Evolutionary conservation across 176 grass and related monocot genomes (phyloP).

Genomic region (Lolium perenne): DNA sequence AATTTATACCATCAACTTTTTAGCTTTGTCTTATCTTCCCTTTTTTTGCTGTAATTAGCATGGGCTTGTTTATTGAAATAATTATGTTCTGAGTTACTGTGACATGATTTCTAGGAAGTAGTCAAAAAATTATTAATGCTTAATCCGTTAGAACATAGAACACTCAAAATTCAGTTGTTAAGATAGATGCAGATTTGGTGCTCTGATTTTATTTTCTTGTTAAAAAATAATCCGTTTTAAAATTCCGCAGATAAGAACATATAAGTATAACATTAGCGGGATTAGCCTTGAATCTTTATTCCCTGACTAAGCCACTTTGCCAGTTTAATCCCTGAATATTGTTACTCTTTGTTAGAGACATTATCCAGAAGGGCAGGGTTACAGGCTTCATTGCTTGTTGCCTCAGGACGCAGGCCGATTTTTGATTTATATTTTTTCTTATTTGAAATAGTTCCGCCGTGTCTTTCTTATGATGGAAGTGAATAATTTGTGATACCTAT

Average conservation of each 20-base stretch:
- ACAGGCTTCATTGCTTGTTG: neutral
- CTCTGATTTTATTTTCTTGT: neutral
- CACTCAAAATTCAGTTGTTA: conserved; percentile 14
- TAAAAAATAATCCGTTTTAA: neutral
- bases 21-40: neutral
- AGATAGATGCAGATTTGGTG: conserved; percentile 13
- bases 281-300: neutral
- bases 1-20: neutral
- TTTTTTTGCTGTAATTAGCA: neutral
- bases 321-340: neutral
- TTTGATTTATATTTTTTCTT: neutral
- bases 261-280: no score
- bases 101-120: neutral
- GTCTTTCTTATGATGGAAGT: conserved; percentile 4
- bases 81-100: conserved; percentile 16
- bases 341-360: neutral
- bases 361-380: neutral
- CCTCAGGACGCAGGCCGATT: neutral
- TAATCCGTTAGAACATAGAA: neutral
- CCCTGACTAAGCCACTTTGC: neutral
- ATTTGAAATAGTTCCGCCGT: conserved; percentile 14
- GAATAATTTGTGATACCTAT: conserved; percentile 4
- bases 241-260: neutral
- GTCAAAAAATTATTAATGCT: conserved; percentile 11
- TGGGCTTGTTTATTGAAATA: neutral